Evolutionary conservation across 129 eudicot species (phyloP).

Genomic region (Tagetes patula): DNA sequence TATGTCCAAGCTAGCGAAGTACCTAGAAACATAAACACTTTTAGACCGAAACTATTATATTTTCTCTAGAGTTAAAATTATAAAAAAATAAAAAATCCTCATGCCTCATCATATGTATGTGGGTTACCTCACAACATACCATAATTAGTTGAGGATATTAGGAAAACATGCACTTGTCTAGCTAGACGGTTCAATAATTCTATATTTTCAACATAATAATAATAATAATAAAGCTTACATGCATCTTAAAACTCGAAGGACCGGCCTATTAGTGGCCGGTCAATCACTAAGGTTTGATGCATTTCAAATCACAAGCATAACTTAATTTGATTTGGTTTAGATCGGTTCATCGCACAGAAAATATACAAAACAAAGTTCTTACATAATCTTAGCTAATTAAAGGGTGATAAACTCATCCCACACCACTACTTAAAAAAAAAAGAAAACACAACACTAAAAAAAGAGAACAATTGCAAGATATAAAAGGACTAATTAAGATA

Average conservation of each 20-base stretch:
- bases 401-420: constrained; percentile 1
- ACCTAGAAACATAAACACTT: too few relatives aligned
- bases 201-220: background rate
- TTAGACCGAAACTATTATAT: too few relatives aligned
- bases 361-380: constrained; percentile 22
- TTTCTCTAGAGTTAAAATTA: too few relatives aligned
- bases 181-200: background rate
- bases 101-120: background rate
- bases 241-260: background rate
- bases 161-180: constrained; percentile 13
- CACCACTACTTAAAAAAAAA: constrained; percentile 1
- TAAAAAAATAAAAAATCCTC: too few relatives aligned
- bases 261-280: constrained; percentile 9
- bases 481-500: background rate
- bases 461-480: background rate
- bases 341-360: constrained; percentile 6
- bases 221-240: background rate
- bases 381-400: constrained; percentile 15
- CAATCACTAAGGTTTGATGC: background rate
- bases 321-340: too few relatives aligned
- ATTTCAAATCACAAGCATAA: background rate
- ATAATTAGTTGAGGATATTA: constrained; percentile 2
- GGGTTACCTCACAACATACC: constrained; percentile 24
- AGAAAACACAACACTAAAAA: background rate
- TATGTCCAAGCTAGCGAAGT: too few relatives aligned